Evolutionary conservation across 2,329 filamentous ascomycete genomes (phyloP).

Genomic region (Trichophyton benhamiae): DNA sequence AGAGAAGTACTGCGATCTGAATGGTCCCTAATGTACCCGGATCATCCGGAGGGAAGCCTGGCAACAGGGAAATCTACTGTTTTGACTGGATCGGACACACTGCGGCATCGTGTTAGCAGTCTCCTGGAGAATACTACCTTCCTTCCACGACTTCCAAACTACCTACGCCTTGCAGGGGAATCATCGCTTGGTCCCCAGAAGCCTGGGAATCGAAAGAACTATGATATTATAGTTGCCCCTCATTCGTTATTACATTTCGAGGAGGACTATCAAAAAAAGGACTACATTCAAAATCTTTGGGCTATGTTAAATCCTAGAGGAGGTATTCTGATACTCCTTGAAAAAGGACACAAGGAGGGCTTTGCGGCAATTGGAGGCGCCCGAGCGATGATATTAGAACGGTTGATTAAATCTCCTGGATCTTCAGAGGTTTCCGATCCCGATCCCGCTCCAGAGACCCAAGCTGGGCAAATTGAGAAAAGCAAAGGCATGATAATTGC

Average conservation of each 20-base stretch:
- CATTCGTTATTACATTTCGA: conserved; percentile 67
- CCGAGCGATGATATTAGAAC: conserved; percentile 62
- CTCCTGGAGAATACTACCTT: conserved; percentile 85
- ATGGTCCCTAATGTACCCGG: conserved; percentile 55
- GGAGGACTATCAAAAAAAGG: conserved; percentile 64
- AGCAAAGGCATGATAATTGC: conserved; percentile 51
- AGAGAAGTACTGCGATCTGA: conserved; percentile 66
- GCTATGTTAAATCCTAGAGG: conserved; percentile 69
- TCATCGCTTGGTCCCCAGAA: conserved; percentile 20
- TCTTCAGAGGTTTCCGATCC: conserved; percentile 29
- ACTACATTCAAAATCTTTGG: conserved; percentile 81
- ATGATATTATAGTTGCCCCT: conserved; percentile 80
- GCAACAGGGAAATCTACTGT: conserved; percentile 67
- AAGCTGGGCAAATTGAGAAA: conserved; percentile 29
- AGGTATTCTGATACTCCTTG: conserved; percentile 73
- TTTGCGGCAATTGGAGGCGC: conserved; percentile 87
- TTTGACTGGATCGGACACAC: conserved; percentile 59
- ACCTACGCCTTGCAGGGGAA: conserved; percentile 50
- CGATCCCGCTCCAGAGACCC: conserved; percentile 12
- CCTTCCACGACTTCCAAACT: conserved; percentile 80
- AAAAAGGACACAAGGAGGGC: conserved; percentile 81
- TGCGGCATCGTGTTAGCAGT: conserved; percentile 62
- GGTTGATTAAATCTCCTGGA: conserved; percentile 54
- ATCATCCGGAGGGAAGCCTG: conserved; percentile 29
- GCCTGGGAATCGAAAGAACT: conserved; percentile 57